Conservation (phyloP, 306 rosid genomes). For the Gynostemma pentaphyllum region DNA sequence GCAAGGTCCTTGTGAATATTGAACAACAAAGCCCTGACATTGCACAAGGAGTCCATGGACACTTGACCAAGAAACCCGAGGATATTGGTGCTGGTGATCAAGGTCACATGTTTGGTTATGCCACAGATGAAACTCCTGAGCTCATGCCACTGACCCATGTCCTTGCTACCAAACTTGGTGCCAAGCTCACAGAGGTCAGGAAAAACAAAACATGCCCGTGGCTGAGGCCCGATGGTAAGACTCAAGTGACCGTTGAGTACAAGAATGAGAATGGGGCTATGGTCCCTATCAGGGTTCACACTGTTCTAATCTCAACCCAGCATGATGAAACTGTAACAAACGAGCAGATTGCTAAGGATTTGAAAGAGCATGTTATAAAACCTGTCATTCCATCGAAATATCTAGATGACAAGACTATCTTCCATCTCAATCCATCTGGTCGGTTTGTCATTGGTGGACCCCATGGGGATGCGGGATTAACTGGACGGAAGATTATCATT, state of each 20-base stretch:
- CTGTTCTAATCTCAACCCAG: conserved; percentile 18
- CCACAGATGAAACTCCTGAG: conserved; percentile 16
- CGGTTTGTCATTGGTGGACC: conserved; percentile 25
- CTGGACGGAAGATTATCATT: conserved; percentile 18
- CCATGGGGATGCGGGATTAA: conserved; percentile 16
- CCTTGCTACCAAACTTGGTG: conserved; percentile 19
- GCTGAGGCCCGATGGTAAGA: conserved; percentile 19
- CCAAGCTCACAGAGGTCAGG: conserved; percentile 21
- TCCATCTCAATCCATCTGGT: conserved; percentile 20
- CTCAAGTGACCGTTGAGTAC: conserved; percentile 16
- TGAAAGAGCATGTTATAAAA: conserved; percentile 19
- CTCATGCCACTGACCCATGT: conserved; percentile 19
- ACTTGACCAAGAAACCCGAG: conserved; percentile 17
- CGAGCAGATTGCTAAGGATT: conserved; percentile 14
- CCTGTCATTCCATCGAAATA: conserved; percentile 15
- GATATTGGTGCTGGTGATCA: conserved; percentile 21
- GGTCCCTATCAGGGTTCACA: conserved; percentile 16
- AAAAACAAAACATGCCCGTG: conserved; percentile 20
- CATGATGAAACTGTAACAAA: conserved; percentile 15
- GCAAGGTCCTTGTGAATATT: conserved; percentile 14
- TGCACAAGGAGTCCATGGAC: conserved; percentile 18
- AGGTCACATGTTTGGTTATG: conserved; percentile 21
- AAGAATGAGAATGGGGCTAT: conserved; percentile 13
- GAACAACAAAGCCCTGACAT: conserved; percentile 19
- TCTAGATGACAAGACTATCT: conserved; percentile 15